phyloP scores from a whole-genome alignment of 345 rosid genomes.

The Eucalyptus sideroxylon region DNA sequence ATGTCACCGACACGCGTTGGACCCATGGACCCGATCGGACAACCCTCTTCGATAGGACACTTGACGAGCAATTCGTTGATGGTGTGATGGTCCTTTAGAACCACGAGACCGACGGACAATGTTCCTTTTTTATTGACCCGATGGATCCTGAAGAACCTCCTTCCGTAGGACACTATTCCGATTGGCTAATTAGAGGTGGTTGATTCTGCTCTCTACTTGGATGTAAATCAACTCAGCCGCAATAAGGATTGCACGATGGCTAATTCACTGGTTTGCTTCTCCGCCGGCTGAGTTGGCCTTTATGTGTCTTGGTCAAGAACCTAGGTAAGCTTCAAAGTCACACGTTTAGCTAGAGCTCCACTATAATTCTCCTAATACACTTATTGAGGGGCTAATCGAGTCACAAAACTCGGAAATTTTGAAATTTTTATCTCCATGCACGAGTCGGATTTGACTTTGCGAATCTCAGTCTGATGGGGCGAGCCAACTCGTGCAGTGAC shows the following conservation, averaged over 20 bases:
- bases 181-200: background rate
- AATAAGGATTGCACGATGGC: background rate
- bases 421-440: background rate
- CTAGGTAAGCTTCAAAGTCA: background rate
- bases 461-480: background rate
- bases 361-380: background rate
- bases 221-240: background rate
- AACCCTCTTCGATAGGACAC: background rate
- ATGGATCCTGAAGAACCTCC: background rate
- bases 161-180: background rate
- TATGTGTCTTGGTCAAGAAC: background rate
- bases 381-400: background rate
- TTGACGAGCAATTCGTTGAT: background rate
- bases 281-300: background rate
- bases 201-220: background rate
- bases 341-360: background rate
- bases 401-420: too few relatives aligned
- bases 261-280: background rate
- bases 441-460: background rate
- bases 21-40: background rate
- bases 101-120: background rate
- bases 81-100: background rate
- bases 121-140: background rate
- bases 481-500: background rate
- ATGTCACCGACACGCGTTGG: background rate